These are phyloP conservation scores for Gossypium sturtianum DNA, from an alignment of 345 rosid genomes.

Conservation along the genomic window DNA sequence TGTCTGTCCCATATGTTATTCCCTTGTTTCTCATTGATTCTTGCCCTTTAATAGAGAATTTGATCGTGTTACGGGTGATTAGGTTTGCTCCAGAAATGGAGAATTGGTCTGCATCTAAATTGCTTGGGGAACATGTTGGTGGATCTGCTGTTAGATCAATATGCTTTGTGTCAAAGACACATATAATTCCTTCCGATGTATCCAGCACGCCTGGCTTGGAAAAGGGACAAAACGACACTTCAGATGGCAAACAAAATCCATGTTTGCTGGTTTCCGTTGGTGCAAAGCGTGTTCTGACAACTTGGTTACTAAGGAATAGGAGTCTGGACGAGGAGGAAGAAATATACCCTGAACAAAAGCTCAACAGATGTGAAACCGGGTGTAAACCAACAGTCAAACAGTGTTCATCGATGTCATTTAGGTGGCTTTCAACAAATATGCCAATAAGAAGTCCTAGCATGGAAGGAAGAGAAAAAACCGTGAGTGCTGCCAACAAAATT, in stretches of 20 bases:
- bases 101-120: conserved; percentile 69
- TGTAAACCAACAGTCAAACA: conserved; percentile 17
- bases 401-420: conserved; percentile 68
- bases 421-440: conserved; percentile 95
- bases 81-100: conserved; percentile 58
- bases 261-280: conserved; percentile 82
- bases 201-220: conserved; percentile 19
- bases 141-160: conserved; percentile 96
- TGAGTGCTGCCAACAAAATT: conserved; percentile 14
- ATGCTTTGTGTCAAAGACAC: conserved; percentile 54
- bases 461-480: conserved; percentile 30
- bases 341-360: conserved; percentile 12
- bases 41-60: not conserved
- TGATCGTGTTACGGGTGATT: conserved; percentile 11
- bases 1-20: not conserved
- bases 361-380: conserved; percentile 20
- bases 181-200: conserved; percentile 34
- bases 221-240: conserved; percentile 13
- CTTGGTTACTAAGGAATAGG: conserved; percentile 68
- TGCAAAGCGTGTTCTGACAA: conserved; percentile 82
- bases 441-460: conserved; percentile 53
- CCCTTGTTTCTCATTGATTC: not conserved
- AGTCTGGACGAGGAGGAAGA: conserved; percentile 27
- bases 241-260: conserved; percentile 37
- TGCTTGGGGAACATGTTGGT: conserved; percentile 94